Conservation (phyloP, 345 rosid genomes). For the Corymbia maculata region DNA sequence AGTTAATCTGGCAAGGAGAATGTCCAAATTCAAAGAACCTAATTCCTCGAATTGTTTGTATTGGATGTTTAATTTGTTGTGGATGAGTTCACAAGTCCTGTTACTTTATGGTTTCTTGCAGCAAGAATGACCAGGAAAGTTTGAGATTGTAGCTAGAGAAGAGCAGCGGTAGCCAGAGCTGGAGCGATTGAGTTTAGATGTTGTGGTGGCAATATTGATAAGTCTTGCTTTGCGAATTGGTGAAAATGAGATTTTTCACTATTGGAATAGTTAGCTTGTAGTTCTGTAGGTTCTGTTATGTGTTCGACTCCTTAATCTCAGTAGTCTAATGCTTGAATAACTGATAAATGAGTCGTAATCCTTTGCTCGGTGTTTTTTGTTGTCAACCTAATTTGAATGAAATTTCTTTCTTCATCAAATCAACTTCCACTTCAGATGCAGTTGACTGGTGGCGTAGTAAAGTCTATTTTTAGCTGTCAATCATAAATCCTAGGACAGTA, state of each 20-base stretch:
- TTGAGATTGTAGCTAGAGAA: constrained; percentile 85
- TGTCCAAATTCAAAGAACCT: neutral
- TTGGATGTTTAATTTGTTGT: neutral
- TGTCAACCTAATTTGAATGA: neutral
- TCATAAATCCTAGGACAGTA: neutral
- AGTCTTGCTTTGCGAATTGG: neutral
- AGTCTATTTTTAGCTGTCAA: neutral
- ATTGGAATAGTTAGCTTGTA: neutral
- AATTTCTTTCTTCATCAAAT: neutral
- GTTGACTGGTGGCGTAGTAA: neutral
- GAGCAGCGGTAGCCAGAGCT: neutral
- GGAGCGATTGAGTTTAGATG: neutral
- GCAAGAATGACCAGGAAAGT: constrained; percentile 91
- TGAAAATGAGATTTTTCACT: neutral
- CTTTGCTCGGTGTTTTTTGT: neutral
- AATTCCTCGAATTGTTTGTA: neutral
- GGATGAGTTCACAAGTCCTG: neutral
- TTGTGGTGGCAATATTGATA: neutral
- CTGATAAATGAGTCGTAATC: neutral
- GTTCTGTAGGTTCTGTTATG: neutral
- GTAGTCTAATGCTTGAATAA: neutral
- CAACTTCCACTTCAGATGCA: neutral
- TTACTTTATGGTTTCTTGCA: constrained; percentile 21
- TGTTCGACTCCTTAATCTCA: neutral
- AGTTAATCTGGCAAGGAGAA: too few relatives aligned